Percentiles rank a stretch among this genome's conserved stretches.
Evolutionary conservation across 768 basidiomycete genomes (phyloP).

Genomic region (Crepidotus variabilis): DNA sequence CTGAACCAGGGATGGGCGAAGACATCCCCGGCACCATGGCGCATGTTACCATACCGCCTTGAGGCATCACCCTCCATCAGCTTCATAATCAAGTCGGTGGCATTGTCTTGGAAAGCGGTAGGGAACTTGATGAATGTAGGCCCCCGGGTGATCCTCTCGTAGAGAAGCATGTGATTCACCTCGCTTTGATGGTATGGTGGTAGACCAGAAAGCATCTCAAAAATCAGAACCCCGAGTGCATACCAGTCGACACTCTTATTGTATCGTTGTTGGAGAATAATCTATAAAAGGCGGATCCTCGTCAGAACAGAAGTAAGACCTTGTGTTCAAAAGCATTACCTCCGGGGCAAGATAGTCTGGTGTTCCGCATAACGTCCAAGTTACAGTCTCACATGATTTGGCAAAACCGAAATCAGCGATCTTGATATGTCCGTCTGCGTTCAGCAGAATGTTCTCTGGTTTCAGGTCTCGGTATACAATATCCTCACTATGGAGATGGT

Average conservation of each 20-base stretch:
- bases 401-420: conserved; percentile 97
- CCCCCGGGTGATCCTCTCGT: conserved; percentile 86
- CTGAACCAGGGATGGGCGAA: conserved; percentile 92
- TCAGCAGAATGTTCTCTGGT: conserved; percentile 93
- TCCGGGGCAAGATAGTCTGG: conserved; percentile 98
- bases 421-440: conserved; percentile 94
- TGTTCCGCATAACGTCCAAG: conserved; percentile 95
- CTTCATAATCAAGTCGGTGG: conserved; percentile 85
- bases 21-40: conserved; percentile 86
- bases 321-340: conserved; percentile 31
- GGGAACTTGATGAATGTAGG: conserved; percentile 80
- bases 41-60: conserved; percentile 86
- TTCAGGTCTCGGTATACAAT: conserved; percentile 98
- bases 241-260: conserved; percentile 99
- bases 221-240: conserved; percentile 93
- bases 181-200: conserved; percentile 93
- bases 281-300: conserved; percentile 32
- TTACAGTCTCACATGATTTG: conserved; percentile 80
- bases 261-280: conserved; percentile 80
- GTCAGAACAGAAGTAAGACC: background rate
- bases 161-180: conserved; percentile 79
- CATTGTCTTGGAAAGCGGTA: conserved; percentile 61
- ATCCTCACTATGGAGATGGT: conserved; percentile 80
- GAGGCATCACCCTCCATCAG: conserved; percentile 88
- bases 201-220: conserved; percentile 95